Base-by-base conservation (phyloP, 768 basidiomycete species). In the Tylopilus sp. region DNA sequence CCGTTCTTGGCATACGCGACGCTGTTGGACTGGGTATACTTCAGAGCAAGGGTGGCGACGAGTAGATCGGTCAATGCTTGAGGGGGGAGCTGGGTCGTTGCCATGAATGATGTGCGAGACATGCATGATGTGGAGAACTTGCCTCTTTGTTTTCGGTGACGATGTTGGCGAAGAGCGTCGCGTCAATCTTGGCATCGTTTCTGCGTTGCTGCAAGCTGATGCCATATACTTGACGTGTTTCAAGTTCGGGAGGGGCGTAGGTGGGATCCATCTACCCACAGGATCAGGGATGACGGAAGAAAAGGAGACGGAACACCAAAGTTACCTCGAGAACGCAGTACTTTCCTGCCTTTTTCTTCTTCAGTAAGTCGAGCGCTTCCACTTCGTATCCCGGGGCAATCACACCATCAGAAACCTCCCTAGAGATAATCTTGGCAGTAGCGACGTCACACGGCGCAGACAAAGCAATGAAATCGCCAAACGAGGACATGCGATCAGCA, bases 11-110 rank as follows among this genome's bases (percentile, higher is more conserved):
- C 92, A 66, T 97, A 99, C 26, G 95, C 88, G 47, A 99, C 97
- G 56, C 91, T 95, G 79, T 99, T 98, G 44, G 97, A 99, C 69
- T 98, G 97, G 1, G 97, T 99, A 78, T 98, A 99, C 70, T 98
- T 99, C 62, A 98, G 79, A 1, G 95, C 88, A 21, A 98, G 84
- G 11, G 97, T 98, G 26, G 97, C 95, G 50, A 98, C 91, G 58
- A 95, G 91, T 52, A 99, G 76, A 68, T 98, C 97, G n/a, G 80
- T 91, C 48, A 90, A 61, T 2, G 93, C 95, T 35, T 79, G 71
- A 22, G 74, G 60, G 12, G 94, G 84, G 13, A 98, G 79, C 91
- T 95, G 62, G 5, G 36, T 42, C 28, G 35, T 25, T 25, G 17
- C 15, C 31, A 9, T 47, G 38, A 58, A 10, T 35, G 18, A 39